Percentiles rank a stretch among this genome's conserved stretches.
Evolutionary conservation across 2,329 filamentous ascomycete genomes (phyloP).

Genomic region (Colletotrichum tofieldiae): DNA sequence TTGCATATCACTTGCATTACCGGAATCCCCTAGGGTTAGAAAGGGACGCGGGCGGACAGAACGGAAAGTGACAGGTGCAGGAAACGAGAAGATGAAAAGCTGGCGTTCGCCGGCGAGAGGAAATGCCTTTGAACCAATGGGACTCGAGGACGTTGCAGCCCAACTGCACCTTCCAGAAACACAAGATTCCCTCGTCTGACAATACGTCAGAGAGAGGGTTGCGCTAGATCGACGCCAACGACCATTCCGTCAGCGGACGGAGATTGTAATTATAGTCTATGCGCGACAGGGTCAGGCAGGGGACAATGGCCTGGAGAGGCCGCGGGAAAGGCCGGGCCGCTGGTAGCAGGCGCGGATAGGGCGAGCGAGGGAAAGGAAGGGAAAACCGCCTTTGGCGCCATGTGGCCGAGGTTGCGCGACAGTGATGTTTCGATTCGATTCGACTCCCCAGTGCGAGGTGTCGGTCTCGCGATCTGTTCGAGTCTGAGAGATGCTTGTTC

Average conservation of each 20-base stretch:
- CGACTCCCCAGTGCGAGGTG: slow-evolving; percentile 16
- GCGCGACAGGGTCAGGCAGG: slow-evolving; percentile 21
- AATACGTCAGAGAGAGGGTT: not conserved
- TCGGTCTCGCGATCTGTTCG: not conserved
- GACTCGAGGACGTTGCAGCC: not conserved
- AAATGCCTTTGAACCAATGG: not conserved
- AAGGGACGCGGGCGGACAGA: not conserved
- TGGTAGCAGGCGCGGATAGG: slow-evolving; percentile 11
- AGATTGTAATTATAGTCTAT: not conserved
- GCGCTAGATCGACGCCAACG: not conserved
- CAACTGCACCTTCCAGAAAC: not conserved
- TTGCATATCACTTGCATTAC: slow-evolving; percentile 31
- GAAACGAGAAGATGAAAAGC: not conserved
- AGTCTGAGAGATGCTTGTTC: not conserved
- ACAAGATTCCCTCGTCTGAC: not conserved
- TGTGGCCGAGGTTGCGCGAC: slow-evolving; percentile 29
- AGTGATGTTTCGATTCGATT: slow-evolving; percentile 5
- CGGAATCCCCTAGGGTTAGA: slow-evolving; percentile 4
- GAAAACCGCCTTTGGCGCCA: slow-evolving; percentile 21
- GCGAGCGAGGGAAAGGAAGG: slow-evolving; percentile 4
- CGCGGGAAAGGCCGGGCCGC: slow-evolving; percentile 19
- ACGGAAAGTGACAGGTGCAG: not conserved
- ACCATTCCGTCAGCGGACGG: not conserved
- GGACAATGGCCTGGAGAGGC: slow-evolving; percentile 17
- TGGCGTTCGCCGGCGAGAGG: not conserved